Conservation (phyloP, 2,329 filamentous ascomycete species). For the Ophiognomonia clavigignenti-juglandacearum region DNA sequence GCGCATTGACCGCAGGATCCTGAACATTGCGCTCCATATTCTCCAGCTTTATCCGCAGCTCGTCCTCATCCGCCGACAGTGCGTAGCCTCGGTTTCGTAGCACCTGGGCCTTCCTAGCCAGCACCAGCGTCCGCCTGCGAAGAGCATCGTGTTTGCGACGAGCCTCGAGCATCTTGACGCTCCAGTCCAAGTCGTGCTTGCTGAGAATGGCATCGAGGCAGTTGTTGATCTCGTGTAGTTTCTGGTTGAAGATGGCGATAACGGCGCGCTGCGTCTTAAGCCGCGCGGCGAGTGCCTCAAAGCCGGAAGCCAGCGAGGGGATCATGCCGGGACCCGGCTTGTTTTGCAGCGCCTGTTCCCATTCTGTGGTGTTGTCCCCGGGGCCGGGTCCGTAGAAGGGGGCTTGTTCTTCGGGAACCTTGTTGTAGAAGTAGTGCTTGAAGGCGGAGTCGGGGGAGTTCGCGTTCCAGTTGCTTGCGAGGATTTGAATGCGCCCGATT, state of each 20-base stretch:
- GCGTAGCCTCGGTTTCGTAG: slow-evolving; percentile 77
- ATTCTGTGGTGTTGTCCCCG: slow-evolving; percentile 70
- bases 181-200: slow-evolving; percentile 71
- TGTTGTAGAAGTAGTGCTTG: slow-evolving; percentile 84
- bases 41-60: slow-evolving; percentile 66
- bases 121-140: slow-evolving; percentile 65
- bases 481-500: slow-evolving; percentile 65
- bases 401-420: slow-evolving; percentile 68
- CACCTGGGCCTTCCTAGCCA: slow-evolving; percentile 77
- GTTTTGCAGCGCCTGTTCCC: slow-evolving; percentile 77
- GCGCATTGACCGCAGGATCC: slow-evolving; percentile 69
- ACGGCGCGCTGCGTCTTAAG: slow-evolving; percentile 68
- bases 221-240: slow-evolving; percentile 75
- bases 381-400: slow-evolving; percentile 69
- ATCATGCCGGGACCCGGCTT: slow-evolving; percentile 74
- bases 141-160: slow-evolving; percentile 68
- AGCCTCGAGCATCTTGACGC: slow-evolving; percentile 68
- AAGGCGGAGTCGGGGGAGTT: slow-evolving; percentile 65
- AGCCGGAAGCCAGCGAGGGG: slow-evolving; percentile 71
- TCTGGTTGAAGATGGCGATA: slow-evolving; percentile 63
- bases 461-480: slow-evolving; percentile 72
- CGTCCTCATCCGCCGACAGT: slow-evolving; percentile 73
- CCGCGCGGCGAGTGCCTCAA: slow-evolving; percentile 65
- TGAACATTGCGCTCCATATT: slow-evolving; percentile 64
- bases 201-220: slow-evolving; percentile 67